Evolutionary conservation across 208 protist species (phyloP).

Genomic region (Trypanosoma caninum): DNA sequence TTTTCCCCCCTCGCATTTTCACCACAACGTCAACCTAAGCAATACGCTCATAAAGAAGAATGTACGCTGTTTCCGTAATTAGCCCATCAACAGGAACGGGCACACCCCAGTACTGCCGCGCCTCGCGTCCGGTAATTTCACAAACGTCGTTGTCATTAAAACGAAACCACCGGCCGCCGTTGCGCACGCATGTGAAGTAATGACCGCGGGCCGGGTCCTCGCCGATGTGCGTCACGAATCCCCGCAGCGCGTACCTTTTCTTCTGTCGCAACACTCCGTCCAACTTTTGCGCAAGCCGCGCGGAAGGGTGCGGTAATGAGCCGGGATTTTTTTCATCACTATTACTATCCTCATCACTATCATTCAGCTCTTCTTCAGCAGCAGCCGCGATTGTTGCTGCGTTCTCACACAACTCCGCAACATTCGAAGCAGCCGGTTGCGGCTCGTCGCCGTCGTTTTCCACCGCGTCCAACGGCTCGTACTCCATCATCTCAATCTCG

Average conservation of each 20-base stretch:
- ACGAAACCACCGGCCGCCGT: conserved; percentile 72
- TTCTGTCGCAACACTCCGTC: conserved; percentile 60
- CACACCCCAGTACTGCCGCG: conserved; percentile 83
- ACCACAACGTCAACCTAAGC: conserved; percentile 27
- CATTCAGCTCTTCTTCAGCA: background rate
- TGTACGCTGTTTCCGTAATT: conserved; percentile 82
- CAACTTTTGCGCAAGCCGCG: conserved; percentile 41
- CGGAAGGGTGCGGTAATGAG: conserved; percentile 28
- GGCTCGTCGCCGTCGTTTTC: background rate
- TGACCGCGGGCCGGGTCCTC: conserved; percentile 79
- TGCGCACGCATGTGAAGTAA: conserved; percentile 89
- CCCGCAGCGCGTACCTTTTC: conserved; percentile 79
- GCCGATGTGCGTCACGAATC: conserved; percentile 88
- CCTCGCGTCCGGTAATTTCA: conserved; percentile 69
- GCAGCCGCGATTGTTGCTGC: background rate
- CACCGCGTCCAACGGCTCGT: conserved; percentile 27
- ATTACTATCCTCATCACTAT: conserved; percentile 1
- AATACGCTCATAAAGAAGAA: conserved; percentile 85
- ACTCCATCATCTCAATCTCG: conserved; percentile 85
- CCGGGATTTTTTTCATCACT: conserved; percentile 4
- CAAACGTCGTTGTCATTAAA: conserved; percentile 89
- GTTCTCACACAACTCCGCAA: background rate
- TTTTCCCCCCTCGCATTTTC: background rate
- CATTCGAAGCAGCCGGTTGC: background rate
- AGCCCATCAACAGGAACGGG: conserved; percentile 49